Base-by-base conservation (phyloP, 495 filamentous ascomycete species). In the Aspergillus avenaceus region DNA sequence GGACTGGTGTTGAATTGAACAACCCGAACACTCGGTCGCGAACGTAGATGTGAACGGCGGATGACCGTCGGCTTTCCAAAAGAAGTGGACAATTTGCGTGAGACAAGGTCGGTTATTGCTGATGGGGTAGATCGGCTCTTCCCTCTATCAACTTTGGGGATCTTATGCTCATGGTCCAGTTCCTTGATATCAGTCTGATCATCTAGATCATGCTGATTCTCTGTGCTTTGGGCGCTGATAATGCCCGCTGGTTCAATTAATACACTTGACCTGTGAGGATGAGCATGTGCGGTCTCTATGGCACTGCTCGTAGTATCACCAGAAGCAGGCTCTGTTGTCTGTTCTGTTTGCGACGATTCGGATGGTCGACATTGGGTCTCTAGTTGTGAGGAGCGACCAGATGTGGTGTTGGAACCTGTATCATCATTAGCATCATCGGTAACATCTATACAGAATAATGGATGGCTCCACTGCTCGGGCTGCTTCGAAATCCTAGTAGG, bases 31-130 rank as follows among this genome's bases (percentile, higher is more conserved):
- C 63, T 74, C 5, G 75, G 76, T 36, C 77, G 70, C 13, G 67
- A 52, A 12, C 65, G 65, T 9, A 74, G 58, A 48, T 74, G 66
- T 0, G 70, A 65, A 11, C 78, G 77, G 42, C 71, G 78, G 32
- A 84, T 74, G 4, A 83, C 74, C 12, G 81, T 84, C 16, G 75
- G 71, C 23, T 75, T 70, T 0, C 72, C 72, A 50, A 83, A 74
- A 3, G 74, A 64, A 9, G 63, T 60, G 0, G 78, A 82, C 16
- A 83, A 41, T 52, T 70, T 81, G 28, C 69, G 69, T 2, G 77
- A 72, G 14, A 83, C 56, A 24, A 75, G 71, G 38, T 68, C 60
- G 43, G 70, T 60, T 14, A 78, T 60, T 38, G 59, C 68, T 21
- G 64, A 52, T 23, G 54, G 58, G 14, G 42, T 55, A 22, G 57